phyloP scores from a whole-genome alignment of 192 early-diverging fungal genomes.

The Backusella sp. region DNA sequence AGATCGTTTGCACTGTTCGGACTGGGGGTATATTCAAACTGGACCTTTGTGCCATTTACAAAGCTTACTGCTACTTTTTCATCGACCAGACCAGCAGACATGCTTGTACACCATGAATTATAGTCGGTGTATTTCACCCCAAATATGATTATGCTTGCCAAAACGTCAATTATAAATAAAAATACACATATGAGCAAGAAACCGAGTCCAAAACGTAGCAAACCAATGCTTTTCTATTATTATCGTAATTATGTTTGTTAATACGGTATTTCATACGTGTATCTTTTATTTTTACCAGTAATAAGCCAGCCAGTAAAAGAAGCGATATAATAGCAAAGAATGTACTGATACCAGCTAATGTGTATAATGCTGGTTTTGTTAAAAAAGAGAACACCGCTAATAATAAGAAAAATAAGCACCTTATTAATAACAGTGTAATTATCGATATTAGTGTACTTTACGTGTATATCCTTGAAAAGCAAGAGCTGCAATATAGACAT shows the following conservation, averaged over 20 bases:
- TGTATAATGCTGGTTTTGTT: neutral
- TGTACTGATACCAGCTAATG: neutral
- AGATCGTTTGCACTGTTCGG: neutral
- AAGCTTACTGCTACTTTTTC: conserved; percentile 14
- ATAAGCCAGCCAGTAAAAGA: neutral
- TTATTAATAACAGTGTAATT: neutral
- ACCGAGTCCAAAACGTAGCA: neutral
- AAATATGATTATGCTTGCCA: neutral
- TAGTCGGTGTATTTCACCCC: neutral
- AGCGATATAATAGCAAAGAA: neutral
- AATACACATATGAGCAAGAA: neutral
- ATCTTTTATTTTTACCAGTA: neutral
- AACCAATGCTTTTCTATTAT: neutral
- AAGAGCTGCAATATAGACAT: neutral
- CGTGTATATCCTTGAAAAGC: conserved; percentile 7
- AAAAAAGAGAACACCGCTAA: neutral
- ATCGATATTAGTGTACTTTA: neutral
- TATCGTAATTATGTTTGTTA: too few species aligned
- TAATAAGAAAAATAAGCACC: neutral
- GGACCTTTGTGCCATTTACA: conserved; percentile 23
- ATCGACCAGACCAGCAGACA: conserved; percentile 1
- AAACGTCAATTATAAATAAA: neutral
- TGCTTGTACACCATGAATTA: neutral
- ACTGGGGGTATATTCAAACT: conserved; percentile 19
- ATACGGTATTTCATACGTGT: neutral